Conservation (phyloP, 1,284 basidiomycete genomes). For the Bjerkandera adusta region DNA sequence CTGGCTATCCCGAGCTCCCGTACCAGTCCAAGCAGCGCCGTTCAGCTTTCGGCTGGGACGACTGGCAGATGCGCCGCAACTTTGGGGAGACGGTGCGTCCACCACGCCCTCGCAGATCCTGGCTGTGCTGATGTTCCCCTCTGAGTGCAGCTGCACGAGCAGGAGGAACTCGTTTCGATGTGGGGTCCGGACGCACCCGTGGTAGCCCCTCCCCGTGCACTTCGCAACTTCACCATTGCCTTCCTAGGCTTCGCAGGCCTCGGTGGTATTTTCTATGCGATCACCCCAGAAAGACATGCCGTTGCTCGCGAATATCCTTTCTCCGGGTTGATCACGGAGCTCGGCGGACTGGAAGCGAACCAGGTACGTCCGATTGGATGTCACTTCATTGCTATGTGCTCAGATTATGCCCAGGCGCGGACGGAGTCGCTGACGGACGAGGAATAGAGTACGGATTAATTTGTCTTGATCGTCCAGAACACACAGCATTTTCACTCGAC, state of each 20-base stretch:
- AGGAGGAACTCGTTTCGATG: conserved; percentile 83
- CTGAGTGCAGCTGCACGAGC: conserved; percentile 82
- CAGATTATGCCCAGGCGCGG: conserved; percentile 8
- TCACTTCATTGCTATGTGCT: neutral
- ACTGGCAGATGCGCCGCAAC: conserved; percentile 79
- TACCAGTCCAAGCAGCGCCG: conserved; percentile 67
- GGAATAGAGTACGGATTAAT: too few species aligned
- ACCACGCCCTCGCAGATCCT: neutral
- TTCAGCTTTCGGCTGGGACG: conserved; percentile 78
- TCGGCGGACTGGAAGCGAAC: conserved; percentile 73
- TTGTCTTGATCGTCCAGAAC: too few species aligned
- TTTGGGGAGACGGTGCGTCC: conserved; percentile 76
- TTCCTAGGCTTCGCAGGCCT: conserved; percentile 57
- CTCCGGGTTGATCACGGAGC: conserved; percentile 66
- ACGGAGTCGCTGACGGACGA: conserved; percentile 15
- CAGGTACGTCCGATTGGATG: conserved; percentile 43
- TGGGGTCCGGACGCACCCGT: conserved; percentile 82
- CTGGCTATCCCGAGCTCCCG: conserved; percentile 78
- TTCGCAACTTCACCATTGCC: conserved; percentile 63
- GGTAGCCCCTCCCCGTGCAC: conserved; percentile 54
- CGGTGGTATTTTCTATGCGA: conserved; percentile 50
- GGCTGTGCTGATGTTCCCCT: conserved; percentile 11
- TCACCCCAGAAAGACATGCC: conserved; percentile 58
- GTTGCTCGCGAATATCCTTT: conserved; percentile 72
- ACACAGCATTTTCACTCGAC: too few species aligned